Conservation (phyloP, 2,329 filamentous ascomycete genomes). For the Sclerotinia borealis region DNA sequence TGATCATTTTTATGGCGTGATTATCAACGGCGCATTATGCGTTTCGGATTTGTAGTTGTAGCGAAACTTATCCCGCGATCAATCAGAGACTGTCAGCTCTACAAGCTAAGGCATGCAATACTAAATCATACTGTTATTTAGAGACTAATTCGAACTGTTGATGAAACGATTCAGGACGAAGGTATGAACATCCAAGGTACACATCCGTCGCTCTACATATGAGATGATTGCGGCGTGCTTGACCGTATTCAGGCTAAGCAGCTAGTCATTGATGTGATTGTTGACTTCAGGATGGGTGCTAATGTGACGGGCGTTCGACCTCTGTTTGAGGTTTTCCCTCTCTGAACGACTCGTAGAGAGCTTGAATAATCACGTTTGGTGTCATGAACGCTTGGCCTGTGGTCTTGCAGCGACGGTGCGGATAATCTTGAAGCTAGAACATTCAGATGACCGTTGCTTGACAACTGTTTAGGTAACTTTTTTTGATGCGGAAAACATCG, state of each 20-base stretch:
- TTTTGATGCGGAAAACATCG: not conserved
- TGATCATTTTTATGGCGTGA: not conserved
- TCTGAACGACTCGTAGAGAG: not conserved
- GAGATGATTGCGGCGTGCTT: not conserved
- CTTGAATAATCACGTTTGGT: not conserved
- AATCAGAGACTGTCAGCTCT: not conserved
- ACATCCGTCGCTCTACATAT: not conserved
- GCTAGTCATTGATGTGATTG: not conserved
- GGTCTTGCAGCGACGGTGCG: not conserved
- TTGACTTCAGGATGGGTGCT: not conserved
- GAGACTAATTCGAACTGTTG: not conserved
- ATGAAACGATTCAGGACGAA: not conserved
- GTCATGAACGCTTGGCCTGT: slow-evolving; percentile 5
- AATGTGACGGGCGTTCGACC: not conserved
- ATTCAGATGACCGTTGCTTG: not conserved
- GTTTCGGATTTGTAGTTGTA: no score
- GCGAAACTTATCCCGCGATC: not conserved
- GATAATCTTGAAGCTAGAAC: not conserved
- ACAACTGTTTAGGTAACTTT: not conserved
- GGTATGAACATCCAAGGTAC: not conserved
- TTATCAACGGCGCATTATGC: not conserved
- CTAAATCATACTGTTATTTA: not conserved
- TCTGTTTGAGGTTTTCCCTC: not conserved
- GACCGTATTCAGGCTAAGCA: not conserved
- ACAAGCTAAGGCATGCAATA: not conserved